phyloP scores from a whole-genome alignment of 805 yeast species.

The Scheffersomyces coipomensis region DNA sequence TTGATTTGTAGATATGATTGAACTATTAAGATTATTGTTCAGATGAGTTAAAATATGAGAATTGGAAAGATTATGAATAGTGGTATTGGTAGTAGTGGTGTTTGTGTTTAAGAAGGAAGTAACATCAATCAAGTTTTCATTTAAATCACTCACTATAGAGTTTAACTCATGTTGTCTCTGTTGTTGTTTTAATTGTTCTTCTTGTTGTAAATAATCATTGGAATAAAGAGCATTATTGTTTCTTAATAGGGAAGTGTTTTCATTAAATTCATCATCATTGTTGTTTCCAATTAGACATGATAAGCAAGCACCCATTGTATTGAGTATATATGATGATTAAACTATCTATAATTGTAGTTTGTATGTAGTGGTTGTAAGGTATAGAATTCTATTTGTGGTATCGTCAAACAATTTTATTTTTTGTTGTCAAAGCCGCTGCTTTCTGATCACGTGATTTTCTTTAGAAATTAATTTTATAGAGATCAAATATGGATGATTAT shows the following conservation, averaged over 20 bases:
- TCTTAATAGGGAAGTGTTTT: constrained; percentile 34
- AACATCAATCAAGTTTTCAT: constrained; percentile 35
- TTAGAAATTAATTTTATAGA: too few species aligned
- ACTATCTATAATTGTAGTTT: too few species aligned
- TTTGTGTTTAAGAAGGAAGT: constrained; percentile 25
- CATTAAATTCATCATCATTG: constrained; percentile 37
- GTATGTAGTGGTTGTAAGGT: too few species aligned
- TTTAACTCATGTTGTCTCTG: constrained; percentile 47
- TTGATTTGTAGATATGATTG: not conserved
- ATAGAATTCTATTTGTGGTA: too few species aligned
- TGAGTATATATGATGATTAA: too few species aligned
- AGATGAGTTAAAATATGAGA: not conserved
- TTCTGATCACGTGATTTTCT: too few species aligned
- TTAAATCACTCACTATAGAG: constrained; percentile 43
- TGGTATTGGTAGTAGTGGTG: constrained; percentile 2
- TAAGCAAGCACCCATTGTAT: constrained; percentile 48
- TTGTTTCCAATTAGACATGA: constrained; percentile 40
- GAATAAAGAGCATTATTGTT: constrained; percentile 24
- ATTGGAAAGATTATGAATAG: not conserved
- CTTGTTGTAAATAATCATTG: constrained; percentile 36
- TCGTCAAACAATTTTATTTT: too few species aligned
- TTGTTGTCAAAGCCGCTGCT: too few species aligned
- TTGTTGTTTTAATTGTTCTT: constrained; percentile 36
- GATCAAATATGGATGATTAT: too few species aligned
- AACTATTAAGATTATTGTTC: constrained; percentile 5